Evolutionary conservation across 2,329 filamentous ascomycete genomes (phyloP), one percentile per base, ranked within the genome.

Genomic region (Pseudogymnoascus sp.): DNA sequence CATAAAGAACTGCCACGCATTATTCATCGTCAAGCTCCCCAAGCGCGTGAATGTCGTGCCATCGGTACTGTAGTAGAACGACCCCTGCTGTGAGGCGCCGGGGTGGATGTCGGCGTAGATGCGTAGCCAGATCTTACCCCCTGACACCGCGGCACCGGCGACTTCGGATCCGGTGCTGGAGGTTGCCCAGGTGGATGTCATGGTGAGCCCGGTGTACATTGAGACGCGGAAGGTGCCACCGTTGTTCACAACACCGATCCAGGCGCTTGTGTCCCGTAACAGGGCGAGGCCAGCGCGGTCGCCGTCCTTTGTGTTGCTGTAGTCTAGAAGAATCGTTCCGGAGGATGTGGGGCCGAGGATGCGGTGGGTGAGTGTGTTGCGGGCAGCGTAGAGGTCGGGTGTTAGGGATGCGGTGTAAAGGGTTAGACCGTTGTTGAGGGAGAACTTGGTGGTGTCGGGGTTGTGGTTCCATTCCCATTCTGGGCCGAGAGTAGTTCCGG

Each of bases 391-490:
- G 1, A 85, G 70, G 67, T 85, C 82, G 13, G 74, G 71, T 0
- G 83, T 86, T 0, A 84, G 77, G 0, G 79, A 81, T 1, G 79
- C 80, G 1, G 83, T 80, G 28, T 71, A 73, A 1, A 86, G 75
- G 0, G 74, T 77, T 2, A 86, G 68, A 1, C 80, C 79, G 31
- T 78, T 73, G 43, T 75, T 71, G 10, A 84, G 74, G 1, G 69
- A 71, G 68, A 73, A 86, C 7, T 78, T 79, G 8, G 71, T 74
- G 0, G 72, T 76, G 63, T 86, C 82, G 0, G 84, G 84, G 70
- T 86, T 85, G 67, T 86, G 84, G 69, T 86, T 87, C 83, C 83
- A 86, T 70, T 86, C 83, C 81, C 81, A 86, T 1, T 78, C 73
- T 0, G 77, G 75, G 6, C 75, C 71, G 0, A 86, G 74, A 0